These are phyloP conservation scores for Ceratonia siliqua DNA, from an alignment of 306 rosid species.

Conservation along the genomic window DNA sequence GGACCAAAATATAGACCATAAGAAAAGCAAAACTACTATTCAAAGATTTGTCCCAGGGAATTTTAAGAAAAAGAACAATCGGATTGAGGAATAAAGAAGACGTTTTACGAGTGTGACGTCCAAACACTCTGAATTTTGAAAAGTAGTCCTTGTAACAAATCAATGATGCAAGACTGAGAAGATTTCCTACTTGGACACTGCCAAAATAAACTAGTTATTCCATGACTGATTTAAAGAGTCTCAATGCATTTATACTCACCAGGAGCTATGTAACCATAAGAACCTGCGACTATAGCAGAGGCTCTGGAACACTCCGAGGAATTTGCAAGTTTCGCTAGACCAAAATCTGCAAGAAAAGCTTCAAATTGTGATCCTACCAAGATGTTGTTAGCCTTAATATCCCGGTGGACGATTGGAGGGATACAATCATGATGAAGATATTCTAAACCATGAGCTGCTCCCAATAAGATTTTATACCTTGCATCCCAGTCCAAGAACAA, in stretches of 20 bases:
- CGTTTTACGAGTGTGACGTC: neutral
- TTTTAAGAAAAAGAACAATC: neutral
- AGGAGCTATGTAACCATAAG: conserved; percentile 96
- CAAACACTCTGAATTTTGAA: neutral
- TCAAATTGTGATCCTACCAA: conserved; percentile 86
- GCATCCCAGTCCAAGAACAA: conserved; percentile 95
- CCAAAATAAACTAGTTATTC: neutral
- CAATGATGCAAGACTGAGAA: conserved; percentile 15
- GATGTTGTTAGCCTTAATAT: conserved; percentile 88
- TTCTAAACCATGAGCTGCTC: conserved; percentile 90
- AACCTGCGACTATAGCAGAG: conserved; percentile 78
- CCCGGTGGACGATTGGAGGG: conserved; percentile 85
- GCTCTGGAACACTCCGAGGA: conserved; percentile 65
- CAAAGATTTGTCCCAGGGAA: too few species aligned
- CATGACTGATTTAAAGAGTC: neutral
- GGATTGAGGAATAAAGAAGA: neutral
- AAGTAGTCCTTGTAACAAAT: neutral
- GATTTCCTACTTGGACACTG: neutral
- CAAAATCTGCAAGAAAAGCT: conserved; percentile 88
- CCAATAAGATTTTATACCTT: conserved; percentile 78
- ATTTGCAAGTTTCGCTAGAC: conserved; percentile 71
- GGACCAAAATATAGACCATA: neutral
- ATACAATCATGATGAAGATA: conserved; percentile 96
- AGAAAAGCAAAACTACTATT: neutral
- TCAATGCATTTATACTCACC: conserved; percentile 51